Percentiles rank a stretch among this genome's conserved stretches.
Conservation (phyloP, 2,329 filamentous ascomycete genomes). For the Aureobasidium sp. region DNA sequence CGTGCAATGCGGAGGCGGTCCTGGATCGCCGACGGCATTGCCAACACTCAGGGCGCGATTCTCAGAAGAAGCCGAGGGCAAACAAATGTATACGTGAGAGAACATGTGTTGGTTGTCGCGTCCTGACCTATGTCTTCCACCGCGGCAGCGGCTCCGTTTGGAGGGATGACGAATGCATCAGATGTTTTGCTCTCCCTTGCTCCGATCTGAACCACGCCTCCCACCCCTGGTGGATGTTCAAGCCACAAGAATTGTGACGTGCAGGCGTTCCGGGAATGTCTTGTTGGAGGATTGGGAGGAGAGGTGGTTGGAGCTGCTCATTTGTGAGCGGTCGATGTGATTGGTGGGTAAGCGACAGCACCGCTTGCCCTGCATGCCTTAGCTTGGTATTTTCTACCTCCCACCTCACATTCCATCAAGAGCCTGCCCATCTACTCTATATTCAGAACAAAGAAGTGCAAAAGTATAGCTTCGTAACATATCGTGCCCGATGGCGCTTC, state of each 20-base stretch:
- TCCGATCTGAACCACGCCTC: slow-evolving; percentile 6
- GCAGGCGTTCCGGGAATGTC: slow-evolving; percentile 3
- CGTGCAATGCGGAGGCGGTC: background rate
- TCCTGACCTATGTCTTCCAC: background rate
- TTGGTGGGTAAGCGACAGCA: slow-evolving; percentile 7
- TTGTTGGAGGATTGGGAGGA: slow-evolving; percentile 4
- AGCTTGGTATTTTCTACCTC: slow-evolving; percentile 6
- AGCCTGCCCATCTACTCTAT: background rate
- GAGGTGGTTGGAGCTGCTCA: slow-evolving; percentile 12
- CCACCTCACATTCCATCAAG: slow-evolving; percentile 8
- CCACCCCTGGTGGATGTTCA: slow-evolving; percentile 1
- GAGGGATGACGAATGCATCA: slow-evolving; percentile 2
- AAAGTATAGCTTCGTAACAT: background rate
- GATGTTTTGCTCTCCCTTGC: slow-evolving; percentile 11
- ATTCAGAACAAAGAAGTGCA: slow-evolving; percentile 11
- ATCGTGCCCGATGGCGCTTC: background rate
- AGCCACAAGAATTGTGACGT: slow-evolving; percentile 12
- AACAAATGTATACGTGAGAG: background rate
- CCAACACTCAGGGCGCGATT: background rate
- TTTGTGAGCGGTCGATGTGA: slow-evolving; percentile 2
- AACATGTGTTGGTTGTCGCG: background rate
- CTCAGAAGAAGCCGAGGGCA: background rate
- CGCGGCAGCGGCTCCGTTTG: background rate
- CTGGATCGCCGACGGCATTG: background rate
- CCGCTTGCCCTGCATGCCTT: slow-evolving; percentile 5